Evolutionary conservation across 106 monocot species (phyloP).

Genomic region (Amphibolis antarctica): DNA sequence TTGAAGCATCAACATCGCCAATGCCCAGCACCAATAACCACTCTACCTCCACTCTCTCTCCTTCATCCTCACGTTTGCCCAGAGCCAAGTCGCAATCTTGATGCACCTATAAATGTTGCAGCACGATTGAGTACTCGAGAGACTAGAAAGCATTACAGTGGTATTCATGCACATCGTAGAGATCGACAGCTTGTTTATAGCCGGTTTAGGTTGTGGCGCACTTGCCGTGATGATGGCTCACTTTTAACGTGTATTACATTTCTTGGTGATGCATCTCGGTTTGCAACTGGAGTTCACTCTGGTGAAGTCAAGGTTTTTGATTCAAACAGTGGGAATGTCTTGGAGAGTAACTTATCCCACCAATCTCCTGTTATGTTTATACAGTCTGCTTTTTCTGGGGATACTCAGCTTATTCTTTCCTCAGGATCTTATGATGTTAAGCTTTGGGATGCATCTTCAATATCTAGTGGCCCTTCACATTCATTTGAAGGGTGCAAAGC

Average conservation of each 20-base stretch:
- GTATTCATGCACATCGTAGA: constrained; percentile 60
- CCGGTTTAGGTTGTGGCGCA: constrained; percentile 78
- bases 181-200: constrained; percentile 94
- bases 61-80: constrained; percentile 92
- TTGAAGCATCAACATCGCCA: constrained; percentile 97
- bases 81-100: constrained; percentile 66
- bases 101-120: constrained; percentile 82
- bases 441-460: constrained; percentile 69
- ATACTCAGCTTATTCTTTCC: constrained; percentile 53
- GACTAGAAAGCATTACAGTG: constrained; percentile 47
- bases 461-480: constrained; percentile 65
- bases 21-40: constrained; percentile 92
- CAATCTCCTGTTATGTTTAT: constrained; percentile 49
- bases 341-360: constrained; percentile 62
- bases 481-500: constrained; percentile 90
- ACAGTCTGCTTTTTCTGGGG: constrained; percentile 49
- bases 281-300: constrained; percentile 68
- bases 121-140: constrained; percentile 67
- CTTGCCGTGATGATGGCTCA: constrained; percentile 71
- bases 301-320: constrained; percentile 91
- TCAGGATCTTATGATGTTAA: constrained; percentile 59
- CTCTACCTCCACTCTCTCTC: constrained; percentile 90
- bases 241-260: constrained; percentile 76
- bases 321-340: constrained; percentile 40
- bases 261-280: constrained; percentile 53